phyloP scores from a whole-genome alignment of 345 rosid genomes.

The Dipteronia dyeriana region DNA sequence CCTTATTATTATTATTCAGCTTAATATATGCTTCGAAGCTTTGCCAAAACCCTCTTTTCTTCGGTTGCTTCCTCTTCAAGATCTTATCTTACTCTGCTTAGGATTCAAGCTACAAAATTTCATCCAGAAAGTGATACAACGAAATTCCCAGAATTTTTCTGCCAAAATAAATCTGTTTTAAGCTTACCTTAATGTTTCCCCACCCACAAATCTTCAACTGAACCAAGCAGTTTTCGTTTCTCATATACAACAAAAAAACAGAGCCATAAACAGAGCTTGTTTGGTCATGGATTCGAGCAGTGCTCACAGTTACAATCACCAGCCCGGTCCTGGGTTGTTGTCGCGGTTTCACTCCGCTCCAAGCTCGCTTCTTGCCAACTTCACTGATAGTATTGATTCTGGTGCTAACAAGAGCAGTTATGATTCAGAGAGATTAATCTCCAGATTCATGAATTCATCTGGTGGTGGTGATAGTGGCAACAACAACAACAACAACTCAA shows the following conservation, averaged over 20 bases:
- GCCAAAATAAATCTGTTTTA: constrained; percentile 11
- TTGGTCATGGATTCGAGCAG: constrained; percentile 63
- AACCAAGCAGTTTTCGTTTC: background rate
- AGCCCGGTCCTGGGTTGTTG: constrained; percentile 63
- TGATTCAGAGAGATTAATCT: constrained; percentile 42
- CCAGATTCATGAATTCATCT: constrained; percentile 47
- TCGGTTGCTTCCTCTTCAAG: constrained; percentile 69
- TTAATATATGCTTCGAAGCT: constrained; percentile 14
- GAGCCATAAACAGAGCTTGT: constrained; percentile 3
- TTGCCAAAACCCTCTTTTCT: constrained; percentile 17
- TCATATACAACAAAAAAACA: too few species aligned
- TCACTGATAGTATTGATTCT: constrained; percentile 27
- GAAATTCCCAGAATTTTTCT: constrained; percentile 37
- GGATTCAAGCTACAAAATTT: constrained; percentile 49
- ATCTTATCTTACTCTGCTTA: constrained; percentile 76
- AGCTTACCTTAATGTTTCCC: constrained; percentile 27
- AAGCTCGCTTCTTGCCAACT: constrained; percentile 52
- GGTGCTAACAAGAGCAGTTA: constrained; percentile 33
- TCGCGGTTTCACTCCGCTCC: constrained; percentile 89
- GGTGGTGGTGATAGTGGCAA: constrained; percentile 24
- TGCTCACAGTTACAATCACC: constrained; percentile 35
- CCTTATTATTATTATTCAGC: background rate
- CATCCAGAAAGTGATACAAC: constrained; percentile 40
- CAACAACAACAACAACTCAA: constrained; percentile 18
- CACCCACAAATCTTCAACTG: constrained; percentile 26